Evolutionary conservation across 768 basidiomycete genomes (phyloP).

Genomic region (Peribolospora baueri): DNA sequence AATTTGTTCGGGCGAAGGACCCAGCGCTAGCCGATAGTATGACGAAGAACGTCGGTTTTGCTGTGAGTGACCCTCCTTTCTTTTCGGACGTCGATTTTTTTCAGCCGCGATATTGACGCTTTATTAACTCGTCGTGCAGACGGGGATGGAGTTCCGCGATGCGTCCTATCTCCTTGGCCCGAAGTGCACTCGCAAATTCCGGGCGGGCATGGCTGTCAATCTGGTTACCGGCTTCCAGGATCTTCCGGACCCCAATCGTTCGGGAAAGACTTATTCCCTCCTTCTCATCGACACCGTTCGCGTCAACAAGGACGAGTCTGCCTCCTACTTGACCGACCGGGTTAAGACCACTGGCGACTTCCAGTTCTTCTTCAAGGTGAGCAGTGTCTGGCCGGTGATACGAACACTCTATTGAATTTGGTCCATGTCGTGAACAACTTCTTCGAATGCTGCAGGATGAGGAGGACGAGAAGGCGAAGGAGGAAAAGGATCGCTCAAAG

Average conservation of each 20-base stretch:
- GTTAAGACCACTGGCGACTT: constrained; percentile 64
- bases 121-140: constrained; percentile 26
- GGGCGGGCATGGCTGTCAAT: constrained; percentile 62
- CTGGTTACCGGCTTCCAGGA: constrained; percentile 66
- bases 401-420: neutral
- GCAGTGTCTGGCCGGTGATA: neutral
- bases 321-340: constrained; percentile 51
- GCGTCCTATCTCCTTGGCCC: constrained; percentile 52
- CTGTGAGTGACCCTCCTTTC: constrained; percentile 28
- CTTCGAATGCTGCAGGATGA: constrained; percentile 25
- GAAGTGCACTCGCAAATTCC: constrained; percentile 49
- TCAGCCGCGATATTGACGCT: neutral
- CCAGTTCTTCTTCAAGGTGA: constrained; percentile 39
- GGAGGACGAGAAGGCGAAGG: constrained; percentile 28
- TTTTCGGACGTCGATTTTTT: too few relatives aligned
- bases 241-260: constrained; percentile 36
- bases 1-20: constrained; percentile 47
- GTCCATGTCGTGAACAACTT: neutral
- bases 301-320: constrained; percentile 31
- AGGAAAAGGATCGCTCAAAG: constrained; percentile 9
- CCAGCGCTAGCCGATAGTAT: constrained; percentile 63
- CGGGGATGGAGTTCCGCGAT: constrained; percentile 87
- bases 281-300: constrained; percentile 73
- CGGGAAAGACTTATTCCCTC: constrained; percentile 43
- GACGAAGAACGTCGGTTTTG: constrained; percentile 72